Evolutionary conservation across 768 basidiomycete genomes (phyloP), one percentile per base, ranked within the genome.

Genomic region (Naganishia onofrii): DNA sequence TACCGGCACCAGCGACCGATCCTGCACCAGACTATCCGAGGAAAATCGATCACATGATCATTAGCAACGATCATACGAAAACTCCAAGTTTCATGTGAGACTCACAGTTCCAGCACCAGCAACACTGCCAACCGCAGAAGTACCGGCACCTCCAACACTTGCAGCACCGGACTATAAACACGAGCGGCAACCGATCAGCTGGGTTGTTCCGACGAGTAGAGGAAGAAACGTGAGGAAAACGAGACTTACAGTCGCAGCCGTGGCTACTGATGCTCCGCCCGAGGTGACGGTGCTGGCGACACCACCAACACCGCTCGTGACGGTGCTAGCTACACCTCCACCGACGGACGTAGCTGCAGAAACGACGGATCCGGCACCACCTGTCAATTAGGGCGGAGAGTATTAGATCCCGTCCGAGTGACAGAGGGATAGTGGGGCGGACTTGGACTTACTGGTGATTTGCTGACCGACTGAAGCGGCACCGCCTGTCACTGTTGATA

Each of bases 31-130:
- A 63, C 48, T 51, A 51, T n/a, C n/a, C 2, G 48, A 51, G 3
- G 48, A 3, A 12, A 51, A 26, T 7, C 3, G 36, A 42, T 15
- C 34, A 12, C 12, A 7, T 42, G 9, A 2, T 2, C 8, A 42
- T 42, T 15, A 42, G 42, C 13, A 42, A 42, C 42, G 9, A 42
- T 42, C 42, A 10, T 42, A 6, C 2, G 9, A 10, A 23, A 34
- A 10, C 26, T 58, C 34, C 4, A 3, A 3, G 28, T 34, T 26
- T 38, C 3, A 12, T 36, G 42, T 34, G n/a, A 8, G 26, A 63
- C 60, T 42, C 21, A 63, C 60, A 44, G 60, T 63, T 3, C 60
- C 60, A 23, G 60, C 60, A n/a, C 60, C 60, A 2, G 60, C 60
- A 26, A 63, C 60, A 31, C 57, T 58, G 1, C 57, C 57, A 15